Base-by-base conservation (phyloP, 768 basidiomycete species). In the Suillus plorans region DNA sequence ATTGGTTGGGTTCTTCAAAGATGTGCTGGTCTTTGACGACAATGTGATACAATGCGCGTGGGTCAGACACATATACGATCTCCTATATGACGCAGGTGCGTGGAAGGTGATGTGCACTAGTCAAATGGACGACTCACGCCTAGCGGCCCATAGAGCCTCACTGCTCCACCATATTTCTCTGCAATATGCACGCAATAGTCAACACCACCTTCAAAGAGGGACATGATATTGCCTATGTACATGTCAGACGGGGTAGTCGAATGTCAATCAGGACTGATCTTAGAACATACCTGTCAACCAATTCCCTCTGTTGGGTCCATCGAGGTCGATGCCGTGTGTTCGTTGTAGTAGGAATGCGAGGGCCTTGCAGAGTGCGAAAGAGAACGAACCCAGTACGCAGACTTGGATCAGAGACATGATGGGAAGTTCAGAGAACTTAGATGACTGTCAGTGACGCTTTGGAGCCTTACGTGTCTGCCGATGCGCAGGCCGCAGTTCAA, bases 51-150 rank as follows among this genome's bases (percentile, higher is more conserved):
- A 86, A 68, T 4, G 85, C 85, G 9, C 70, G 72, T 3, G 84
- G 83, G 68, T 86, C 85, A 53, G 69, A 57, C 75, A 86, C 74
- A 83, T 84, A 5, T 84, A 73, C 69, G 81, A 79, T 63, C 81
- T 80, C 61, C 74, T 75, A 39, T n/a, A 28, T 31, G 52, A 31
- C 4, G 9, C 50, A 16, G 8, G 4, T 13, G 31, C 5, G 28
- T 34, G 18, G 16, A 52, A 57, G 39, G 49, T 53, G 28, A 53
- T 53, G 9, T 31, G 49, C n/a, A 6, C 28, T 31, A 20, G 28
- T 12, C 6, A n/a, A 44, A 42, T 28, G 18, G 13, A 66, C 77
- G 6, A 65, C 78, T 63, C 67, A 84, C 83, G 53, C 83, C 83
- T 56, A 82, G 81, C 63, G 84, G 79, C 5, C 82, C 83, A 49